Conservation (phyloP, 2,329 filamentous ascomycete genomes). For the Penicillium sp. region DNA sequence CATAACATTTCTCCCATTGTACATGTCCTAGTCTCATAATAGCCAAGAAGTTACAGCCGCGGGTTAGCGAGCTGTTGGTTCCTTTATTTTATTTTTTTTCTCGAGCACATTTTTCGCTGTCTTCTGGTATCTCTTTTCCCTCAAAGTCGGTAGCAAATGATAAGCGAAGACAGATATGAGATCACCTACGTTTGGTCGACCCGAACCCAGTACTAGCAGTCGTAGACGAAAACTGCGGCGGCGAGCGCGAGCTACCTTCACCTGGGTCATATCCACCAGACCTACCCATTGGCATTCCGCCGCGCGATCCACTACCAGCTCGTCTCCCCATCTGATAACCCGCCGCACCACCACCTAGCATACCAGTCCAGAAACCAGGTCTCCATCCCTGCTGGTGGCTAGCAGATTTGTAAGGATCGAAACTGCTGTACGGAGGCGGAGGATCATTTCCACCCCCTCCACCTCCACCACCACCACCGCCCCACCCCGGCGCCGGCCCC, state of each 20-base stretch:
- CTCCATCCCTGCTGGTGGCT: conserved; percentile 38
- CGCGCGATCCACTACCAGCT: conserved; percentile 14
- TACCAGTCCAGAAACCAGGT: conserved; percentile 51
- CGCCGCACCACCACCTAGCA: conserved; percentile 42
- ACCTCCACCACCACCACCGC: conserved; percentile 31
- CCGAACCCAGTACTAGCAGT: conserved; percentile 47
- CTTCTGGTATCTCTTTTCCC: background rate
- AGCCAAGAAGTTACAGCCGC: background rate
- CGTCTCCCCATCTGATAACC: conserved; percentile 45
- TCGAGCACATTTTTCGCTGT: background rate
- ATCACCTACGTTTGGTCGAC: conserved; percentile 44
- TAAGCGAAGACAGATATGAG: background rate
- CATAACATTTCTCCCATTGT: background rate
- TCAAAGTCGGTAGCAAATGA: background rate
- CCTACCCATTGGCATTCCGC: conserved; percentile 15
- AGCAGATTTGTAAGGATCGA: conserved; percentile 21
- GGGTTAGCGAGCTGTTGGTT: background rate
- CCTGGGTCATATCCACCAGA: conserved; percentile 28
- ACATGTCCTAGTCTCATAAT: background rate
- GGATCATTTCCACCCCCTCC: conserved; percentile 37
- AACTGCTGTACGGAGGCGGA: conserved; percentile 44
- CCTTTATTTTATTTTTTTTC: too few relatives aligned
- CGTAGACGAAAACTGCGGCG: conserved; percentile 36
- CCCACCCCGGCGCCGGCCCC: conserved; percentile 19
- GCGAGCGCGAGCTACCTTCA: conserved; percentile 36